Conservation (phyloP, 257 asterid species). For the Scutellaria baicalensis region DNA sequence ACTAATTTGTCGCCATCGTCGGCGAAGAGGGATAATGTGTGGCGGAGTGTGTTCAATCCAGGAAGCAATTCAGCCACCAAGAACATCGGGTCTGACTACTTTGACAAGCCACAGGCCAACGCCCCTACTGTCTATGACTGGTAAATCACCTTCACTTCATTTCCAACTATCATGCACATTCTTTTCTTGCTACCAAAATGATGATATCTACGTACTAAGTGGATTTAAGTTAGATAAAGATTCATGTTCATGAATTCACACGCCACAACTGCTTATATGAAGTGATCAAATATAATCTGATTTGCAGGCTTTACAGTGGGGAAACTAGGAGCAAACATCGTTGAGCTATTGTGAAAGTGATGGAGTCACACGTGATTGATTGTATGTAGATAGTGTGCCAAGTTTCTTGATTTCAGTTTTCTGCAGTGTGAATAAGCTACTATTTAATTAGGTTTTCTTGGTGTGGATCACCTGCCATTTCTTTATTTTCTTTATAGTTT, state of each 20-base stretch:
- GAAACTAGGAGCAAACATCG: slow-evolving; percentile 79
- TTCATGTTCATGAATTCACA: no score
- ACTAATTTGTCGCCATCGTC: slow-evolving; percentile 68
- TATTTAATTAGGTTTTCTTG: not conserved
- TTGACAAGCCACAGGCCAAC: slow-evolving; percentile 85
- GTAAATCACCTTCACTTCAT: slow-evolving; percentile 23
- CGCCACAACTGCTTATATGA: no score
- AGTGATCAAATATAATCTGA: not conserved
- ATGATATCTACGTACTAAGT: no score
- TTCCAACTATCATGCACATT: no score
- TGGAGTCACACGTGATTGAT: not conserved
- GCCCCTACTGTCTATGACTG: slow-evolving; percentile 97
- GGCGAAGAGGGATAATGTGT: slow-evolving; percentile 62
- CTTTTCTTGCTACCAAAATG: not conserved
- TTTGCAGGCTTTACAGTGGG: slow-evolving; percentile 84
- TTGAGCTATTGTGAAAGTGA: slow-evolving; percentile 15
- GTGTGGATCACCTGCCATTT: not conserved
- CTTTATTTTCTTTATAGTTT: not conserved
- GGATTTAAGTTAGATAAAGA: no score
- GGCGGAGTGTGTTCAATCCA: slow-evolving; percentile 98
- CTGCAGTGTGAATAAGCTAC: not conserved
- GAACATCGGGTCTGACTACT: slow-evolving; percentile 57
- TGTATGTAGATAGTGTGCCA: slow-evolving; percentile 31
- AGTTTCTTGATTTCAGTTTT: no score
- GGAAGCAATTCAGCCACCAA: slow-evolving; percentile 85